Conservation (phyloP, 2,329 filamentous ascomycete genomes). For the Fusarium devonianum region DNA sequence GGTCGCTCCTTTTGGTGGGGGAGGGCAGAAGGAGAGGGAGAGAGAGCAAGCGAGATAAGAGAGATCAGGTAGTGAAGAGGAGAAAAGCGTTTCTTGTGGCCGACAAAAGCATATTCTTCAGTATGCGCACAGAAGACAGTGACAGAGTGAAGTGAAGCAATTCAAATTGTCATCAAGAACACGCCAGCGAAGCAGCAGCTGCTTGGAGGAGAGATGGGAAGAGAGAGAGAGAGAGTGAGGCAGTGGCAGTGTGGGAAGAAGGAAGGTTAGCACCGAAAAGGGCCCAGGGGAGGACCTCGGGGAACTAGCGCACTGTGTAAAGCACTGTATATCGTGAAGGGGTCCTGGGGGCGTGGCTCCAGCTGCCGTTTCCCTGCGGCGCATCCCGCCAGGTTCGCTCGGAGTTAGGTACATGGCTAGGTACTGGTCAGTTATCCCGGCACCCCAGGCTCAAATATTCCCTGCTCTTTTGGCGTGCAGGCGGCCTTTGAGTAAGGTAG, state of each 20-base stretch:
- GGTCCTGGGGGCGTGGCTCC: conserved; percentile 29
- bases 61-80: conserved; percentile 32
- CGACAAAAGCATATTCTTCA: conserved; percentile 42
- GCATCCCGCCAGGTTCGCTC: conserved; percentile 29
- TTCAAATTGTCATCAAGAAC: conserved; percentile 41
- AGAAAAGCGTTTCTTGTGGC: conserved; percentile 37
- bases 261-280: conserved; percentile 35
- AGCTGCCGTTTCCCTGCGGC: conserved; percentile 32
- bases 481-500: background rate
- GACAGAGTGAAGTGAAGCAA: conserved; percentile 40
- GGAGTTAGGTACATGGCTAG: conserved; percentile 12
- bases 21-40: conserved; percentile 24
- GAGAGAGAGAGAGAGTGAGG: conserved; percentile 37
- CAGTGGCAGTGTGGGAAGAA: conserved; percentile 31
- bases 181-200: conserved; percentile 40
- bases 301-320: conserved; percentile 12
- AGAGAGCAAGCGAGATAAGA: conserved; percentile 22
- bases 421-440: background rate
- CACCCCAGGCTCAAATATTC: conserved; percentile 2
- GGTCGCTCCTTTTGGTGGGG: conserved; percentile 39
- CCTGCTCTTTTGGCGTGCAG: conserved; percentile 4
- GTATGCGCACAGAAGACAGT: conserved; percentile 17
- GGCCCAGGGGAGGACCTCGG: conserved; percentile 29
- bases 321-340: conserved; percentile 16
- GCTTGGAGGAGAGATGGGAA: conserved; percentile 35